Percentiles rank a stretch among this genome's conserved stretches.
These are phyloP conservation scores for Sparassis latifolia DNA, from an alignment of 1,284 basidiomycete genomes.

Conservation along the genomic window DNA sequence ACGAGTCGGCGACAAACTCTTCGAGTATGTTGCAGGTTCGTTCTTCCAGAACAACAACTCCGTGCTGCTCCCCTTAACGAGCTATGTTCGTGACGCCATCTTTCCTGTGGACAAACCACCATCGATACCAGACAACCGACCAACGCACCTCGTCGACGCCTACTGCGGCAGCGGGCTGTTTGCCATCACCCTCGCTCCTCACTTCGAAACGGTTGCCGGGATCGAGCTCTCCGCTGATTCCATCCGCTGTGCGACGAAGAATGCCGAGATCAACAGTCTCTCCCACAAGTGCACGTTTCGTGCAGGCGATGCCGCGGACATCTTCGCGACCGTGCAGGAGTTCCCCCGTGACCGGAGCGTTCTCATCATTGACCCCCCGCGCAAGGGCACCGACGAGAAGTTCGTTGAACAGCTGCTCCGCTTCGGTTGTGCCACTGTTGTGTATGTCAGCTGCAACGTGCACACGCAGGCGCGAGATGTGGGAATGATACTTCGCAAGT, in stretches of 20 bases:
- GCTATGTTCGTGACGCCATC: conserved; percentile 76
- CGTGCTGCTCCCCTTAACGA: conserved; percentile 78
- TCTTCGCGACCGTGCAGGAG: conserved; percentile 57
- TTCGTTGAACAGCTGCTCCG: conserved; percentile 77
- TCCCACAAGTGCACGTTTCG: conserved; percentile 49
- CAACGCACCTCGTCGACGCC: conserved; percentile 85
- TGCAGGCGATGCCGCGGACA: conserved; percentile 64
- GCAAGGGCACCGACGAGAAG: conserved; percentile 83
- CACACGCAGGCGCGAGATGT: conserved; percentile 83
- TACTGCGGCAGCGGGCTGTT: conserved; percentile 94
- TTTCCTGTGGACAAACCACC: conserved; percentile 29
- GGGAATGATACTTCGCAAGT: conserved; percentile 57
- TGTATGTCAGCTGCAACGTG: conserved; percentile 95
- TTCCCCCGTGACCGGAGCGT: conserved; percentile 70
- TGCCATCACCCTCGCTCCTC: conserved; percentile 78
- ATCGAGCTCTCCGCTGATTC: conserved; percentile 82
- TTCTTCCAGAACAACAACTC: conserved; percentile 99
- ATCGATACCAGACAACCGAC: conserved; percentile 16
- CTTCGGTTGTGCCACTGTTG: conserved; percentile 68
- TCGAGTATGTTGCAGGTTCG: conserved; percentile 84
- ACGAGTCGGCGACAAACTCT: conserved; percentile 74
- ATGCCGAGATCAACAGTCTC: conserved; percentile 72
- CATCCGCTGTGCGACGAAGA: conserved; percentile 76
- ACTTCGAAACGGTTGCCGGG: conserved; percentile 80
- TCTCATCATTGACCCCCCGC: conserved; percentile 81